Percentiles rank a stretch among this genome's conserved stretches.
Evolutionary conservation across 306 rosid genomes (phyloP).

Genomic region (Prunus campanulata): DNA sequence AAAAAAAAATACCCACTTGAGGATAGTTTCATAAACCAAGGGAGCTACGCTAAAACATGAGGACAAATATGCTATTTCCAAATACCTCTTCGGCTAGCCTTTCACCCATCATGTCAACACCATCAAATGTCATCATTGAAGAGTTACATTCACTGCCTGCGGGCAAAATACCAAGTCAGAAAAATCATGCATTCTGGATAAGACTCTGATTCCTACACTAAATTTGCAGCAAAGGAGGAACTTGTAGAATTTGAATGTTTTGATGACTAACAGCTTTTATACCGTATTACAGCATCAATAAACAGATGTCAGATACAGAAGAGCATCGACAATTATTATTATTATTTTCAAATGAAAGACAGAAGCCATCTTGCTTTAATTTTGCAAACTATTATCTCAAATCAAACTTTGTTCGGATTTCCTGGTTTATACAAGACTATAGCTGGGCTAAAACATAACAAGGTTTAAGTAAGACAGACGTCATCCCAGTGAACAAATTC

Average conservation of each 20-base stretch:
- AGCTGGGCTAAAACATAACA: too few species aligned
- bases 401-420: too few species aligned
- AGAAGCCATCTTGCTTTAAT: too few species aligned
- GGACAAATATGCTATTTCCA: constrained; percentile 31
- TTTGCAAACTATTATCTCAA: too few species aligned
- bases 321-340: too few species aligned
- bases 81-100: constrained; percentile 92
- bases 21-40: neutral
- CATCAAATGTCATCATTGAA: constrained; percentile 81
- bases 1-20: neutral
- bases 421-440: too few species aligned
- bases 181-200: neutral
- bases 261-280: neutral
- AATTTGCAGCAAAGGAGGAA: neutral
- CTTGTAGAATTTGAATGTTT: constrained; percentile 2
- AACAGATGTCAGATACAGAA: too few species aligned
- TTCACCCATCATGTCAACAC: constrained; percentile 92
- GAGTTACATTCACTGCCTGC: constrained; percentile 93
- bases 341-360: too few species aligned
- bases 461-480: neutral
- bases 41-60: constrained; percentile 7
- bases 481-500: neutral
- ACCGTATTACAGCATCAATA: neutral
- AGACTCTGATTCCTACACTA: neutral
- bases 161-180: constrained; percentile 30